Percentiles rank a stretch among this genome's conserved stretches.
These are phyloP conservation scores for Colletotrichum tanaceti DNA, from an alignment of 2,329 filamentous ascomycete species.

Conservation along the genomic window DNA sequence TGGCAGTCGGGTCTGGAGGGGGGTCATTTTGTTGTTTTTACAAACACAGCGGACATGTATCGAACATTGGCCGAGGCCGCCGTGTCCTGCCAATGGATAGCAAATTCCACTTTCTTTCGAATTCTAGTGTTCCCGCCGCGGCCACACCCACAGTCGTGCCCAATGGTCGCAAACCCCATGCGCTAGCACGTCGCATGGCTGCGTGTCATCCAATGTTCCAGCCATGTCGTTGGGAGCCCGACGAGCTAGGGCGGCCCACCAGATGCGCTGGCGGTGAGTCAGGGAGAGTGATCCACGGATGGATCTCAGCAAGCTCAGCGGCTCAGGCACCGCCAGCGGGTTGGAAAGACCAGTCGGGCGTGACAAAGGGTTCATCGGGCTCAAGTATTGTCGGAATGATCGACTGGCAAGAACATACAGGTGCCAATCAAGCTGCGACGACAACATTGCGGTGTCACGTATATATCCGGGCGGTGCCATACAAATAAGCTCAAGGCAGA, in stretches of 20 bases:
- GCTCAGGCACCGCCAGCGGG: constrained; percentile 29
- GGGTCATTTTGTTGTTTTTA: background rate
- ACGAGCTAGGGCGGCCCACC: constrained; percentile 33
- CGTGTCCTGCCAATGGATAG: constrained; percentile 25
- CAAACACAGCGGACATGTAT: constrained; percentile 17
- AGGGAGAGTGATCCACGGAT: constrained; percentile 27
- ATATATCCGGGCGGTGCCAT: constrained; percentile 35
- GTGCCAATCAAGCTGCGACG: constrained; percentile 30
- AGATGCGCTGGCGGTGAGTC: constrained; percentile 38
- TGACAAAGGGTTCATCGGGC: constrained; percentile 23
- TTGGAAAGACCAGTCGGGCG: constrained; percentile 14
- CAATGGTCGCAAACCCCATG: constrained; percentile 11
- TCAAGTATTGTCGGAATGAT: background rate
- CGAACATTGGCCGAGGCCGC: constrained; percentile 6
- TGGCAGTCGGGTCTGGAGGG: constrained; percentile 16
- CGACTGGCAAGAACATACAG: background rate
- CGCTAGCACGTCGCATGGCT: constrained; percentile 22
- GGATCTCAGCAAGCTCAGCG: constrained; percentile 28
- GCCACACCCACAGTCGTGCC: constrained; percentile 26
- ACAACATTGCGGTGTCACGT: constrained; percentile 34
- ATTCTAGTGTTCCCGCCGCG: constrained; percentile 19
- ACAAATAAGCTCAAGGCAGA: constrained; percentile 29
- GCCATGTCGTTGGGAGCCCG: constrained; percentile 21
- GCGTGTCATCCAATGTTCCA: constrained; percentile 33
- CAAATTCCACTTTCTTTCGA: constrained; percentile 1